phyloP scores from a whole-genome alignment of 345 rosid genomes.

The Kandelia obovata region DNA sequence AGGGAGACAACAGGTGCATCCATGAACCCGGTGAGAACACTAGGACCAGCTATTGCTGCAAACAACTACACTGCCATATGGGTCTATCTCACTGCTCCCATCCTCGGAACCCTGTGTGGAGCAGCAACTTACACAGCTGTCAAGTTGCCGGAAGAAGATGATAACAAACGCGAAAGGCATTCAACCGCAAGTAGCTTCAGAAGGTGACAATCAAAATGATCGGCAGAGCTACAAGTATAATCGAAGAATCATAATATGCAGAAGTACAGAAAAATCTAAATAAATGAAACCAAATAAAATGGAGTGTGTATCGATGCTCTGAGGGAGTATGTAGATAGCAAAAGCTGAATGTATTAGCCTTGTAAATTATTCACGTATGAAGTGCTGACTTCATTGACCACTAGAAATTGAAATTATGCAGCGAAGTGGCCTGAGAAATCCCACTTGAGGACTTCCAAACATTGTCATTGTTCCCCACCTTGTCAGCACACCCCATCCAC shows the following conservation, averaged over 20 bases:
- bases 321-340: background rate
- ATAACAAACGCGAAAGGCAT: constrained; percentile 27
- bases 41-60: constrained; percentile 84
- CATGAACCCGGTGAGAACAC: constrained; percentile 85
- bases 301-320: background rate
- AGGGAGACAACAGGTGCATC: constrained; percentile 76
- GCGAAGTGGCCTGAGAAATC: background rate
- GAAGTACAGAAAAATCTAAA: constrained; percentile 2
- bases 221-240: constrained; percentile 3
- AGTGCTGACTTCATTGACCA: background rate
- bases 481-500: no score
- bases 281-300: background rate
- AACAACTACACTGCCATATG: constrained; percentile 79
- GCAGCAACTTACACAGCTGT: constrained; percentile 79
- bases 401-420: background rate
- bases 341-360: background rate
- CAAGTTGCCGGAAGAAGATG: constrained; percentile 65
- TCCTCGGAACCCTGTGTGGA: constrained; percentile 78
- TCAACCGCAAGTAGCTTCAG: constrained; percentile 51
- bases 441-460: background rate
- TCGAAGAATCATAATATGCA: background rate
- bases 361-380: background rate
- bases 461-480: background rate
- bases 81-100: constrained; percentile 80
- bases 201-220: constrained; percentile 32